phyloP scores from a whole-genome alignment of 805 yeast species.

The Suhomyces sp. region DNA sequence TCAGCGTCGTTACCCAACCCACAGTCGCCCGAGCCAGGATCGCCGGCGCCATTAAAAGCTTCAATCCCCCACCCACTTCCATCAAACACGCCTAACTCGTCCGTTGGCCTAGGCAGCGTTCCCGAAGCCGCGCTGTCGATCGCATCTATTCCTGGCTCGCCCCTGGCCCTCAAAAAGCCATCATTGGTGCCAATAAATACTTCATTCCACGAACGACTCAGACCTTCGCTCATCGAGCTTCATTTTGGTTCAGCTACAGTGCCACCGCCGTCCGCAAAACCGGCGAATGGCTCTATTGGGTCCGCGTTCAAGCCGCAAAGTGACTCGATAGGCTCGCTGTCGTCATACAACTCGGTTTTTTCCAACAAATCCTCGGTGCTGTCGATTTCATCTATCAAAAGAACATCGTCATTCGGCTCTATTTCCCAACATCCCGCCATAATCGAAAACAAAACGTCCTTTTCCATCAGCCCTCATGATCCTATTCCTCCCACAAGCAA shows the following conservation, averaged over 20 bases:
- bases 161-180: conserved; percentile 11
- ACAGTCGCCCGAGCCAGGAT: conserved; percentile 5
- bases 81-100: not conserved
- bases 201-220: conserved; percentile 25
- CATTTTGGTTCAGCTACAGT: conserved; percentile 14
- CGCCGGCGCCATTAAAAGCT: not conserved
- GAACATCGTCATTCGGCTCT: conserved; percentile 30
- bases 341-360: conserved; percentile 31
- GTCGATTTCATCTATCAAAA: conserved; percentile 25
- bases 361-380: conserved; percentile 36
- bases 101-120: conserved; percentile 12
- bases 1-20: conserved; percentile 4
- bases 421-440: conserved; percentile 18
- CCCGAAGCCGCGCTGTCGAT: conserved; percentile 6
- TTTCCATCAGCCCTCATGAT: conserved; percentile 20
- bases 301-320: conserved; percentile 6
- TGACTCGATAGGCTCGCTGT: conserved; percentile 27
- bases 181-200: conserved; percentile 16
- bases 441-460: conserved; percentile 11
- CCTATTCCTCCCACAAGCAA: conserved; percentile 4
- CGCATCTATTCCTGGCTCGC: conserved; percentile 12
- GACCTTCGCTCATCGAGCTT: conserved; percentile 37
- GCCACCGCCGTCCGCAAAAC: not conserved
- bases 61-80: not conserved
- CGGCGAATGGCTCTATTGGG: conserved; percentile 1